Percentiles rank a stretch among this genome's conserved stretches.
These are phyloP conservation scores for Ascochyta fabae DNA, from an alignment of 2,329 filamentous ascomycete species.

Conservation along the genomic window DNA sequence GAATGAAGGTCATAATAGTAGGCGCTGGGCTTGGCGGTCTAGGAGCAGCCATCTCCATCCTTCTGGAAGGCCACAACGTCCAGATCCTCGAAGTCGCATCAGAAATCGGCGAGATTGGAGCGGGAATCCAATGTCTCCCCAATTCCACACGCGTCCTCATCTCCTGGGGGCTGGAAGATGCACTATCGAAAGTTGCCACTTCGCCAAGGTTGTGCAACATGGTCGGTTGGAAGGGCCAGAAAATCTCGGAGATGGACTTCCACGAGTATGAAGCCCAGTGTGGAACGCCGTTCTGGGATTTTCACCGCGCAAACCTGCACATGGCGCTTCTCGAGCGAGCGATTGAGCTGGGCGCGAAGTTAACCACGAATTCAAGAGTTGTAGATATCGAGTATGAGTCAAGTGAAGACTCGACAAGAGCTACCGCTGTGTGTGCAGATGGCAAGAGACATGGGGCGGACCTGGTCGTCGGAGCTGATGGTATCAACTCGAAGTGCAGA, in stretches of 20 bases:
- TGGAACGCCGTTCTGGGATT: slow-evolving; percentile 60
- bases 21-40: slow-evolving; percentile 65
- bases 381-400: slow-evolving; percentile 49
- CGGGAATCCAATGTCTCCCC: slow-evolving; percentile 60
- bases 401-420: slow-evolving; percentile 33
- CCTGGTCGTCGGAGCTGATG: slow-evolving; percentile 58
- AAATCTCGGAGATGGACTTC: slow-evolving; percentile 58
- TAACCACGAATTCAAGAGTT: slow-evolving; percentile 56
- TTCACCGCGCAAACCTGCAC: slow-evolving; percentile 62
- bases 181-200: slow-evolving; percentile 53
- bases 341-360: slow-evolving; percentile 54
- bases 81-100: slow-evolving; percentile 57
- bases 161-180: slow-evolving; percentile 57
- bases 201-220: slow-evolving; percentile 55
- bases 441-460: slow-evolving; percentile 51
- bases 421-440: slow-evolving; percentile 51
- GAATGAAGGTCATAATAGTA: slow-evolving; percentile 54
- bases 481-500: slow-evolving; percentile 55
- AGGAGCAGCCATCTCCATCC: slow-evolving; percentile 56
- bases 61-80: slow-evolving; percentile 56
- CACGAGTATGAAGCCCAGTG: slow-evolving; percentile 45
- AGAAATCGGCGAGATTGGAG: slow-evolving; percentile 58
- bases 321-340: slow-evolving; percentile 56
- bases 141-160: slow-evolving; percentile 57
- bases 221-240: slow-evolving; percentile 60